phyloP scores from a whole-genome alignment of 345 rosid species.

The Aquilaria yunnanensis region DNA sequence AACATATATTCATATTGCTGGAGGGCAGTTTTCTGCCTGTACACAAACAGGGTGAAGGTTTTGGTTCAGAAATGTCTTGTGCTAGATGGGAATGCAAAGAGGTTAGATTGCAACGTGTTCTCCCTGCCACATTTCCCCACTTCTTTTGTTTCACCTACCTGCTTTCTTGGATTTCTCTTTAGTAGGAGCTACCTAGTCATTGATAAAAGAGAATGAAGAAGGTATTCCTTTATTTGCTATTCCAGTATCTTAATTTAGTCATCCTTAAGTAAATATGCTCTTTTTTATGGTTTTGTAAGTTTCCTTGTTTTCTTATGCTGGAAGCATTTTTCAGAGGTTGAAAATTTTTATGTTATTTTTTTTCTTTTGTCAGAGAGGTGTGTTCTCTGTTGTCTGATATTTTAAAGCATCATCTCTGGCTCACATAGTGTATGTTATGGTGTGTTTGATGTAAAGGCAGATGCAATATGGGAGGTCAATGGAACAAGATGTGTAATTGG shows the following conservation, averaged over 20 bases:
- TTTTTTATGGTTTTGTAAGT: neutral
- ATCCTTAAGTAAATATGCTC: neutral
- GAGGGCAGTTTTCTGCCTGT: constrained; percentile 52
- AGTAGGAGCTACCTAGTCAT: neutral
- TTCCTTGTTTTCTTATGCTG: constrained; percentile 12
- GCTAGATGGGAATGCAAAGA: constrained; percentile 55
- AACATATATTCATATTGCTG: constrained; percentile 37
- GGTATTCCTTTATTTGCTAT: no score
- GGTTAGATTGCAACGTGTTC: constrained; percentile 24
- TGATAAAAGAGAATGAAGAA: neutral
- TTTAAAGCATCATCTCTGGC: no score
- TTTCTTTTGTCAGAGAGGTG: no score
- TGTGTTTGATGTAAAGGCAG: no score
- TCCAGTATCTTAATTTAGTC: no score
- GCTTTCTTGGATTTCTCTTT: neutral
- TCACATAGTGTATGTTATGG: no score
- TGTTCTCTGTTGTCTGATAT: no score
- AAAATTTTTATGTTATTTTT: no score
- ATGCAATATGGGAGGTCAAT: no score
- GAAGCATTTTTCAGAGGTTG: no score
- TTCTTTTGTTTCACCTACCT: neutral
- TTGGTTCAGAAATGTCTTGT: constrained; percentile 72
- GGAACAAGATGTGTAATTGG: no score
- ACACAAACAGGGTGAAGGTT: constrained; percentile 53
- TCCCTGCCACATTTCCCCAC: no score